Evolutionary conservation across 2,329 filamentous ascomycete species (phyloP).

Genomic region (Clonostachys rosea): DNA sequence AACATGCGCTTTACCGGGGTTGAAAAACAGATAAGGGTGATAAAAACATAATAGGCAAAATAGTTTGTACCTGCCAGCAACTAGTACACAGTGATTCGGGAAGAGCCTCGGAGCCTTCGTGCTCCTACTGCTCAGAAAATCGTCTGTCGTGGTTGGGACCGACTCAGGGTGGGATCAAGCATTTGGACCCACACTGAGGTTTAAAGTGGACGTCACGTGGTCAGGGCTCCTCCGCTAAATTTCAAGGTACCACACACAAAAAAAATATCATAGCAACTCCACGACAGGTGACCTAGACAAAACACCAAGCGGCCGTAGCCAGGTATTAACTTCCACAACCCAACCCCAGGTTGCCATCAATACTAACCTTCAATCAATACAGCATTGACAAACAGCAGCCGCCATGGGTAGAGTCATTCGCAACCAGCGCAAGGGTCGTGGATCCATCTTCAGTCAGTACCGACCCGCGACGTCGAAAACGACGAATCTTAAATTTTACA

Average conservation of each 20-base stretch:
- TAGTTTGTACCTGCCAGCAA: too few species aligned
- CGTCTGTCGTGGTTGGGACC: too few species aligned
- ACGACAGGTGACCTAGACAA: slow-evolving; percentile 21
- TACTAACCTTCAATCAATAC: slow-evolving; percentile 20
- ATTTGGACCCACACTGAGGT: too few species aligned
- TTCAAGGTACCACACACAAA: slow-evolving; percentile 23
- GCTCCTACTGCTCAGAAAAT: too few species aligned
- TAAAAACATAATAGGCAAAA: too few species aligned
- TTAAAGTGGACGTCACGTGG: slow-evolving; percentile 21
- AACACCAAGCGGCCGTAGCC: slow-evolving; percentile 33
- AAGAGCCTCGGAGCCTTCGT: too few species aligned
- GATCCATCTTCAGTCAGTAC: slow-evolving; percentile 52
- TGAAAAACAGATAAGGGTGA: too few species aligned
- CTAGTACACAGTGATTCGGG: too few species aligned
- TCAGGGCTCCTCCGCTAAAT: slow-evolving; percentile 21
- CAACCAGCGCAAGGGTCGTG: slow-evolving; percentile 60
- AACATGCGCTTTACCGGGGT: too few species aligned
- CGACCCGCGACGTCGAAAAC: slow-evolving; percentile 5
- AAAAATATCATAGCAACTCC: slow-evolving; percentile 23
- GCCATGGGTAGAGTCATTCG: slow-evolving; percentile 58
- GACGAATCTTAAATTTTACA: slow-evolving; percentile 2
- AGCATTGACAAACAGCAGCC: slow-evolving; percentile 15
- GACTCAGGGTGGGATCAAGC: too few species aligned
- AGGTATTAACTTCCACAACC: slow-evolving; percentile 24
- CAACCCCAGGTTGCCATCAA: slow-evolving; percentile 14